These are phyloP conservation scores for Kurtzmaniella quercitrusa DNA, from an alignment of 1,139 yeast genomes.

Conservation along the genomic window DNA sequence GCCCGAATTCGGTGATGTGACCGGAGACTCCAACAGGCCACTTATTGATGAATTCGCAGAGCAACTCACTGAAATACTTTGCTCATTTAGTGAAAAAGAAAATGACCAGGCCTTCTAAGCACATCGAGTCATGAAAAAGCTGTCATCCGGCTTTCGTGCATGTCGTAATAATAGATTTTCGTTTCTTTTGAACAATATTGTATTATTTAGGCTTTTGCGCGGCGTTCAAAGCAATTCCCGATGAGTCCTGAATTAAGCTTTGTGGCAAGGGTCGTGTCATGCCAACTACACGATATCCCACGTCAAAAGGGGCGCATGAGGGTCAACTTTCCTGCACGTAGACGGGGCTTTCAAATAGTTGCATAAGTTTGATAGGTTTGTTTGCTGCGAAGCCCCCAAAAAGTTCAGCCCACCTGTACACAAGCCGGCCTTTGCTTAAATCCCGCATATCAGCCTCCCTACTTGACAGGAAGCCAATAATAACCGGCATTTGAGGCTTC, in stretches of 20 bases:
- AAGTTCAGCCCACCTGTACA: background rate
- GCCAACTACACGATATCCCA: background rate
- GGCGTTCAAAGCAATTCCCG: background rate
- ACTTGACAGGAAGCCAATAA: background rate
- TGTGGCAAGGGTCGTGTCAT: background rate
- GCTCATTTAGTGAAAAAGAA: background rate
- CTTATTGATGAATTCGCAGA: background rate
- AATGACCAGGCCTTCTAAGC: no score
- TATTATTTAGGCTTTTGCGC: background rate
- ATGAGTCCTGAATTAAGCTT: background rate
- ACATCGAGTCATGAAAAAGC: no score
- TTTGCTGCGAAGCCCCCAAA: background rate
- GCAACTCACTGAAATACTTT: background rate
- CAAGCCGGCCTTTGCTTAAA: background rate
- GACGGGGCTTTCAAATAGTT: background rate
- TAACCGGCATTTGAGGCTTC: background rate
- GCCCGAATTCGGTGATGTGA: slow-evolving; percentile 13
- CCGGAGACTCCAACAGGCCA: background rate
- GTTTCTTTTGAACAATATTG: background rate
- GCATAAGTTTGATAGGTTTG: background rate
- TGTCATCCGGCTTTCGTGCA: background rate
- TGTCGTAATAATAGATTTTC: background rate
- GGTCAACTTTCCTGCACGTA: background rate
- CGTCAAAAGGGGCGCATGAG: background rate
- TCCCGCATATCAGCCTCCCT: background rate